These are phyloP conservation scores for Aspergillus caelatus DNA, from an alignment of 2,329 filamentous ascomycete species.

Conservation along the genomic window DNA sequence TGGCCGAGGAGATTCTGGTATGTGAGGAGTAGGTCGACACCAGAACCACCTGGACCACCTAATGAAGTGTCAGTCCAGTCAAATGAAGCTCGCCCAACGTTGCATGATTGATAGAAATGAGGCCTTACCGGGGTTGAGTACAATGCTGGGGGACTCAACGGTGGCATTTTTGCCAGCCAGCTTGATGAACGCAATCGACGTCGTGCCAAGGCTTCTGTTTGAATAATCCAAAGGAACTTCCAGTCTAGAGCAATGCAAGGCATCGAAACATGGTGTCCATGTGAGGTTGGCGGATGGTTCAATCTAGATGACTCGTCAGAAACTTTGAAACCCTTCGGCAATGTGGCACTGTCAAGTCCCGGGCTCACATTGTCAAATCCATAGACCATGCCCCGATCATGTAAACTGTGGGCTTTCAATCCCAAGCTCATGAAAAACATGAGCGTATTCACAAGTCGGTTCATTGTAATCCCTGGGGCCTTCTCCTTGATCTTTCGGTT, in stretches of 20 bases:
- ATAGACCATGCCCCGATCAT: conserved; percentile 9
- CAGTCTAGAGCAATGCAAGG: conserved; percentile 17
- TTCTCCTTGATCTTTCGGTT: not conserved
- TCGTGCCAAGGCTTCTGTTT: conserved; percentile 13
- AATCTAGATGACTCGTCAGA: conserved; percentile 17
- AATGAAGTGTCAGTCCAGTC: conserved; percentile 9
- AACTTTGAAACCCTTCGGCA: conserved; percentile 2
- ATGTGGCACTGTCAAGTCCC: not conserved
- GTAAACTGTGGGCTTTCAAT: conserved; percentile 5
- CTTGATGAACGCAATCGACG: conserved; percentile 22
- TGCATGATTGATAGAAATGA: not conserved
- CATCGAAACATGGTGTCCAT: conserved; percentile 20
- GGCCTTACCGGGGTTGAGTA: conserved; percentile 16
- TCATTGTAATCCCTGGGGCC: conserved; percentile 3
- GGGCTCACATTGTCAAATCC: conserved; percentile 9
- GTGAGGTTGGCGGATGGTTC: conserved; percentile 18
- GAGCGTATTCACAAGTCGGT: not conserved
- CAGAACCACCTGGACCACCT: conserved; percentile 37
- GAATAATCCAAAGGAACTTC: conserved; percentile 18
- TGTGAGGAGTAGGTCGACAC: conserved; percentile 31
- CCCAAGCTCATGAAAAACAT: conserved; percentile 7
- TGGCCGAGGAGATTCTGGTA: conserved; percentile 31
- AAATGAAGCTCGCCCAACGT: not conserved
- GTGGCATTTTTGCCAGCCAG: conserved; percentile 21
- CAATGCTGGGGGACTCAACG: conserved; percentile 19